Evolutionary conservation across 345 rosid genomes (phyloP).

Genomic region (Eucalyptus camaldulensis): DNA sequence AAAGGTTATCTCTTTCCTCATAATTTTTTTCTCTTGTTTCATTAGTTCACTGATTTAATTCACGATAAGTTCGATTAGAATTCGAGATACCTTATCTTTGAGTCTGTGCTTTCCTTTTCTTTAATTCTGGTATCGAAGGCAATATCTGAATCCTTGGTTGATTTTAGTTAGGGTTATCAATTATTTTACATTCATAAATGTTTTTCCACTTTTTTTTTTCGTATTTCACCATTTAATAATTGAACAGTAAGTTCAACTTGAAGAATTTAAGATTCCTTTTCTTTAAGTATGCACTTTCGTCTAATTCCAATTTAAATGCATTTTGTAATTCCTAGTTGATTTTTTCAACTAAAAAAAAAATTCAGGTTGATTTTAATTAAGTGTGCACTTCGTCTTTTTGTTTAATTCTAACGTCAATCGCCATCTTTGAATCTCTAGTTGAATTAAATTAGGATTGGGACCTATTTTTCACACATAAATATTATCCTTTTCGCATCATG

Average conservation of each 20-base stretch:
- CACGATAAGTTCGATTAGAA: neutral
- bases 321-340: neutral
- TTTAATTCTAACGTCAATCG: neutral
- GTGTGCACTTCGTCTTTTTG: neutral
- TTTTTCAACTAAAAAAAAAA: too few species aligned
- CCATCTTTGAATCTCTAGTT: neutral
- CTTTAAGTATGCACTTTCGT: neutral
- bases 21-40: neutral
- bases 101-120: neutral
- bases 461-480: neutral
- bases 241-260: neutral
- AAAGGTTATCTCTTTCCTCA: neutral
- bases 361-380: neutral
- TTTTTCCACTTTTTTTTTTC: neutral
- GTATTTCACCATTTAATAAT: neutral
- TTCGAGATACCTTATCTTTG: neutral
- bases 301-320: neutral
- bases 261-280: neutral
- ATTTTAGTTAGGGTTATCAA: neutral
- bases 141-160: neutral
- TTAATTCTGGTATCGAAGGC: neutral
- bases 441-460: neutral
- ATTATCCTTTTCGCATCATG: neutral
- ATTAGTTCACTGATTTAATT: neutral
- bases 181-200: neutral